These are phyloP conservation scores for Phylloporus sp. DNA, from an alignment of 768 basidiomycete species.

Conservation along the genomic window DNA sequence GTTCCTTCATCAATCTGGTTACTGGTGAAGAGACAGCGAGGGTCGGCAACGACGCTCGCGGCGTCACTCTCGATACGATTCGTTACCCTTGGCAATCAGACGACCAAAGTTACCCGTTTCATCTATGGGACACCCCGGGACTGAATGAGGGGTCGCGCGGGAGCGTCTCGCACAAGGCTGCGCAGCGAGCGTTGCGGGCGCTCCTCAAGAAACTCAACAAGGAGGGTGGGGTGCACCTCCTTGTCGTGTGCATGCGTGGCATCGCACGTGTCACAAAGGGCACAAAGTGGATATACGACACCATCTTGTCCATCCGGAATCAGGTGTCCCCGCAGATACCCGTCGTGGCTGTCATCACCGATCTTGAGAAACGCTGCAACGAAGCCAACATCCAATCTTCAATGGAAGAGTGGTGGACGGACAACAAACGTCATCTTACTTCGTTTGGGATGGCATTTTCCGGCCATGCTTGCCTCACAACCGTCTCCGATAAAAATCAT, in stretches of 20 bases:
- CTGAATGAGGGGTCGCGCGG: slow-evolving; percentile 25
- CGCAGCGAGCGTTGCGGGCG: slow-evolving; percentile 13
- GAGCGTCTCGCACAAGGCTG: slow-evolving; percentile 17
- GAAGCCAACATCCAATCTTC: slow-evolving; percentile 10
- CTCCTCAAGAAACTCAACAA: slow-evolving; percentile 18
- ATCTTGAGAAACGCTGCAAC: slow-evolving; percentile 20
- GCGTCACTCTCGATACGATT: slow-evolving; percentile 15
- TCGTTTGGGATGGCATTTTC: slow-evolving; percentile 12
- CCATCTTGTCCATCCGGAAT: slow-evolving; percentile 15
- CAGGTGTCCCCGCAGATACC: slow-evolving; percentile 17
- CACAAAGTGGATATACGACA: slow-evolving; percentile 18
- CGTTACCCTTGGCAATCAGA: slow-evolving; percentile 18
- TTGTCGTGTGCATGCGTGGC: slow-evolving; percentile 25
- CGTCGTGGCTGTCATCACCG: slow-evolving; percentile 24
- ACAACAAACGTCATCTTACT: neutral
- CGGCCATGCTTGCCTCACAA: slow-evolving; percentile 24
- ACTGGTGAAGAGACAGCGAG: slow-evolving; percentile 7
- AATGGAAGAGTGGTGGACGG: slow-evolving; percentile 24
- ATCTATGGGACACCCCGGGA: too few species aligned
- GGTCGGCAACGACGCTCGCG: slow-evolving; percentile 19
- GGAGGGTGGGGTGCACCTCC: slow-evolving; percentile 21
- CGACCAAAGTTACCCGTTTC: slow-evolving; percentile 12
- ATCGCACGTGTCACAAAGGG: slow-evolving; percentile 13
- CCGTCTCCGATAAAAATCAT: slow-evolving; percentile 16
- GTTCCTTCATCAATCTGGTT: too few species aligned